Base-by-base conservation (phyloP, 805 yeast genomes). In the Metschnikowia koreensis region DNA sequence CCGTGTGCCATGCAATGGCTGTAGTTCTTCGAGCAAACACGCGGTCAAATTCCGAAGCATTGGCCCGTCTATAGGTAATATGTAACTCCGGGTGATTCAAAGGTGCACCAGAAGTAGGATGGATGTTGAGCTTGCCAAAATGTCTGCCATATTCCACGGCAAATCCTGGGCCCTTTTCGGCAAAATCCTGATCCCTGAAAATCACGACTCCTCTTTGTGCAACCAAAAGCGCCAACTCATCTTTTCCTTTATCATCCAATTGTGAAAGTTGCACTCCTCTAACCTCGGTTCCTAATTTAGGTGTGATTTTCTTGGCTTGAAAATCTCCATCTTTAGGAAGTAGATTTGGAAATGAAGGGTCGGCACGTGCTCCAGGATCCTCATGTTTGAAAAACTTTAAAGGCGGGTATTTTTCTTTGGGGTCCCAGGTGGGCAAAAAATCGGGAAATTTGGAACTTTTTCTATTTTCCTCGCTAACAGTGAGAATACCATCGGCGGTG, bases 71-170 rank as follows among this genome's bases (percentile, higher is more conserved):
- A 55, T 59, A 59, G 13, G 59, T 57, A 38, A 59, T 53, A 55
- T 59, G 62, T 48, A 59, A 58, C 46, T 59, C 62, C 6, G 62
- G 59, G 47, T 59, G 62, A 49, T 55, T 67, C 62, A 69, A 72
- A 31, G 87, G 90, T n/a, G 87, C 83, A 26, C 91, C 90, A 9
- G 87, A 81, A 13, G 88, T 83, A 43, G 89, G 89, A 63, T 87
- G 92, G 54, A 84, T 76, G 66, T 87, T 91, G 53, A 82, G 75
- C 33, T 83, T 83, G 36, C 93, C 92, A 64, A 82, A 87, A 64
- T 86, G 80, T 44, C 67, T 69, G 46, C 87, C 89, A 67, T 74
- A 83, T 38, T 84, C 73, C 27, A 72, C 79, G 28, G 67, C 78
- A 57, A 74, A 77, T 27, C 69, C 71, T 3, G 82, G 80, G 6